Evolutionary conservation across 306 rosid genomes (phyloP).

Genomic region (Fragaria vesca): DNA sequence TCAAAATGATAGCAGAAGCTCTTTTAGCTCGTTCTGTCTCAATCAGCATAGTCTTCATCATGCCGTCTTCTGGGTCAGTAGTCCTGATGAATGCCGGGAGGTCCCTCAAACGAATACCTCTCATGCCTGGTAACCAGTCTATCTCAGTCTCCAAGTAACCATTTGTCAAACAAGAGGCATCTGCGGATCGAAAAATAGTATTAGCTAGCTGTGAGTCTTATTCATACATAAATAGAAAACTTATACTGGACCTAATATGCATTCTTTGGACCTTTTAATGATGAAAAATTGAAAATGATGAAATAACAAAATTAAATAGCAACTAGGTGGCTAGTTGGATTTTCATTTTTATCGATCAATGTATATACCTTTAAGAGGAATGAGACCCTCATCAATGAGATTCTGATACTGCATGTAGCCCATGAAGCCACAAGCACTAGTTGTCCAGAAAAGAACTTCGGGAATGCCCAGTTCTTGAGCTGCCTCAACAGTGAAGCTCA

Average conservation of each 20-base stretch:
- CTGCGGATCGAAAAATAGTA: conserved; percentile 25
- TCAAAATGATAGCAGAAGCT: conserved; percentile 53
- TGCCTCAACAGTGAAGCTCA: conserved; percentile 40
- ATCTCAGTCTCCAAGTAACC: conserved; percentile 48
- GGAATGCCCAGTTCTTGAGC: conserved; percentile 37
- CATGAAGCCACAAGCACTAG: conserved; percentile 41
- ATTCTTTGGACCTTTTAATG: no score
- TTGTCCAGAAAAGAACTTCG: conserved; percentile 33
- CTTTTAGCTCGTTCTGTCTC: conserved; percentile 33
- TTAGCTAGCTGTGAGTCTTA: no score
- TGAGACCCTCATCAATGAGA: conserved; percentile 15
- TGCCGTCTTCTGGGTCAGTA: conserved; percentile 37
- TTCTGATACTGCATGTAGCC: conserved; percentile 19
- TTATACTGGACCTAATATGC: no score
- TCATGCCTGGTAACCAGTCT: conserved; percentile 58
- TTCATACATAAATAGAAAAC: no score
- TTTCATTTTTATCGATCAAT: no score
- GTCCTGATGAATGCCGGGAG: conserved; percentile 58
- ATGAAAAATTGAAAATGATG: no score
- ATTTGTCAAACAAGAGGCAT: conserved; percentile 32
- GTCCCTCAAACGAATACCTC: conserved; percentile 46
- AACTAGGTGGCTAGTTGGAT: no score
- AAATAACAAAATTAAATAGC: no score
- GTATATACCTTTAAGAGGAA: conserved; percentile 38
- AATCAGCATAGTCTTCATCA: background rate